phyloP scores from a whole-genome alignment of 1,284 basidiomycete genomes.

The Marasmius fiardii region DNA sequence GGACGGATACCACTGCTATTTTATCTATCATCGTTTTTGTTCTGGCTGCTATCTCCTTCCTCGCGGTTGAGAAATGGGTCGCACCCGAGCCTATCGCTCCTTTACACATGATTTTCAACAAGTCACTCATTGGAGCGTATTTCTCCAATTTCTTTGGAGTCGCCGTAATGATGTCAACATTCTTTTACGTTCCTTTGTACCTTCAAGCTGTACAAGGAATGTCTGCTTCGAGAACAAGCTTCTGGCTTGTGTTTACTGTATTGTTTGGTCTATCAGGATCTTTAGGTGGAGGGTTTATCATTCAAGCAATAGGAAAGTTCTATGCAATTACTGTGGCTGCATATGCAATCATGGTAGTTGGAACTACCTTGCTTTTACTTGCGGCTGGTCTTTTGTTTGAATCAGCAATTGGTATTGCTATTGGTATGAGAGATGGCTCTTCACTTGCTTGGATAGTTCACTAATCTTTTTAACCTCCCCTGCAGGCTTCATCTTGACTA shows the following conservation, averaged over 20 bases:
- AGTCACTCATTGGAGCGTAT: constrained; percentile 48
- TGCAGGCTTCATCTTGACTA: neutral
- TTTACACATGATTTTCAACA: constrained; percentile 45
- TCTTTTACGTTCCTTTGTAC: constrained; percentile 58
- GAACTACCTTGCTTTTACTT: constrained; percentile 34
- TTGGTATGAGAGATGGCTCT: constrained; percentile 43
- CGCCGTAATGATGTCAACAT: constrained; percentile 37
- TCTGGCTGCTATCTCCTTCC: constrained; percentile 30
- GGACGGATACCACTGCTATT: constrained; percentile 39
- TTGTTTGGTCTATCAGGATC: constrained; percentile 46
- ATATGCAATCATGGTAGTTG: constrained; percentile 36
- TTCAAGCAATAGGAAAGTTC: constrained; percentile 57
- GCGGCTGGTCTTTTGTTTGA: constrained; percentile 35
- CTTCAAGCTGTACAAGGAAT: constrained; percentile 50
- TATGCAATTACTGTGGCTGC: constrained; percentile 45
- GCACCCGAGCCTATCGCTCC: constrained; percentile 61
- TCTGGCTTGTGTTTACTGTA: constrained; percentile 48
- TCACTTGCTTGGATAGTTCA: constrained; percentile 36
- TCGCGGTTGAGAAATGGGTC: constrained; percentile 37
- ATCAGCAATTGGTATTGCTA: constrained; percentile 34
- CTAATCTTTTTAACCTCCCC: constrained; percentile 32
- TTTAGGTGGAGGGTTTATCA: constrained; percentile 46
- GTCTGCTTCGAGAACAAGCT: constrained; percentile 43
- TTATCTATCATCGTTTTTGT: constrained; percentile 28
- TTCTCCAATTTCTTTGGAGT: constrained; percentile 55